Base-by-base conservation (phyloP, 768 basidiomycete species). In the Pulveroboletus frians region DNA sequence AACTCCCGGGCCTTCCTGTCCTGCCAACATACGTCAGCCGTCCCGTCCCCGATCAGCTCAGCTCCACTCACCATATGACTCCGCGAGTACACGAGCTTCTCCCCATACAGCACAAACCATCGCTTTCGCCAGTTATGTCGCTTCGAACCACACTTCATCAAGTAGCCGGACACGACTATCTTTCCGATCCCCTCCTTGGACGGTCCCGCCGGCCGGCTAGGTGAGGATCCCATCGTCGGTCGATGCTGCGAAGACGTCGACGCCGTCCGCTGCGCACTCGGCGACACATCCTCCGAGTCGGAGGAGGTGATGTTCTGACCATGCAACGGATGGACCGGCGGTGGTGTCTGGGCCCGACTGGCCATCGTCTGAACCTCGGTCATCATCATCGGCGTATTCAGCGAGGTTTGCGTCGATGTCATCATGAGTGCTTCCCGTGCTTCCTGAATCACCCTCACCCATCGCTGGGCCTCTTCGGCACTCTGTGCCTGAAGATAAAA, bases 61-160 rank as follows among this genome's bases (percentile, higher is more conserved):
- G 29, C 47, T 32, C 15, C 13, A 75, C 84, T 54, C 61, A 95
- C 94, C 93, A 98, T 98, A 72, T 99, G 96, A 65, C 87, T 93
- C 42, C 83, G 83, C 9, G 83, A 85, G 71, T 99, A 99, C 31
- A 91, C 71, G 46, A 99, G 71, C 62, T 84, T 88, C 60, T 92
- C 90, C 34, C 84, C 83, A 34, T 85, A 92, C n/a, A 99, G 73
- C 32, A 90, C 84, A 60, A 99, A 98, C 95, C 94, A 98, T 26
- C 96, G 73, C 69, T 99, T 98, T 49, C 92, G 79, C 96, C 96
- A 99, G 56, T 83, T 90, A 59, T 88, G 85, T 62, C 95, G 80
- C 57, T 94, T 92, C 38, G 85, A 85, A 23, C 92, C 93, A 67
- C 92, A 93, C 63, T 98, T 98, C 88, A 94, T 92, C 53, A 99